These are phyloP conservation scores for Debaryomyces sp. DNA, from an alignment of 1,139 yeast genomes.

Conservation along the genomic window DNA sequence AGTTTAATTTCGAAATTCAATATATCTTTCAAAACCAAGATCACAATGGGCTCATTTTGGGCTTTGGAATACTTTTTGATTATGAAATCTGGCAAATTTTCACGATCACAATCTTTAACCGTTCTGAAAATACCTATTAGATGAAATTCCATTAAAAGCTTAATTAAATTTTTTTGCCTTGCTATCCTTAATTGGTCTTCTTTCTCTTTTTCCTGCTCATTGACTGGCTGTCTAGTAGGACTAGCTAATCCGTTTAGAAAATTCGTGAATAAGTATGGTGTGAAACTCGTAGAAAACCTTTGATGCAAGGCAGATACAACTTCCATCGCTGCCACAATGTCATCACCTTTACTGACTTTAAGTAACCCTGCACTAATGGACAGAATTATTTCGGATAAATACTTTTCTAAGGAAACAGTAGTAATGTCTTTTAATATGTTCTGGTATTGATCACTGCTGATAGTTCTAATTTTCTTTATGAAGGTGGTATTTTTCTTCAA, in stretches of 20 bases:
- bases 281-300: conserved; percentile 59
- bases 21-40: conserved; percentile 56
- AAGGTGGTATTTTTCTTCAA: conserved; percentile 84
- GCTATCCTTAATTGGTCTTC: conserved; percentile 45
- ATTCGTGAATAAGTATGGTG: conserved; percentile 52
- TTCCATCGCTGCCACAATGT: conserved; percentile 65
- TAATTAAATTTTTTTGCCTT: conserved; percentile 53
- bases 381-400: conserved; percentile 68
- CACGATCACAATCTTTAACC: conserved; percentile 36
- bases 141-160: conserved; percentile 64
- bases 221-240: conserved; percentile 28
- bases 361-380: conserved; percentile 66
- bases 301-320: conserved; percentile 77
- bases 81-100: conserved; percentile 28
- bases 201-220: conserved; percentile 37
- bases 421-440: conserved; percentile 62
- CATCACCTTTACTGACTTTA: conserved; percentile 58
- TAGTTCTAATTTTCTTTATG: conserved; percentile 65
- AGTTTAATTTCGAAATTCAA: conserved; percentile 50
- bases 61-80: conserved; percentile 21
- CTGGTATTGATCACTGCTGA: conserved; percentile 42
- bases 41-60: conserved; percentile 40
- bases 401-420: conserved; percentile 70
- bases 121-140: conserved; percentile 59
- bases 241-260: conserved; percentile 49